These are phyloP conservation scores for Gonapodya prolifera DNA, from an alignment of 192 early-diverging fungal species.

Conservation along the genomic window DNA sequence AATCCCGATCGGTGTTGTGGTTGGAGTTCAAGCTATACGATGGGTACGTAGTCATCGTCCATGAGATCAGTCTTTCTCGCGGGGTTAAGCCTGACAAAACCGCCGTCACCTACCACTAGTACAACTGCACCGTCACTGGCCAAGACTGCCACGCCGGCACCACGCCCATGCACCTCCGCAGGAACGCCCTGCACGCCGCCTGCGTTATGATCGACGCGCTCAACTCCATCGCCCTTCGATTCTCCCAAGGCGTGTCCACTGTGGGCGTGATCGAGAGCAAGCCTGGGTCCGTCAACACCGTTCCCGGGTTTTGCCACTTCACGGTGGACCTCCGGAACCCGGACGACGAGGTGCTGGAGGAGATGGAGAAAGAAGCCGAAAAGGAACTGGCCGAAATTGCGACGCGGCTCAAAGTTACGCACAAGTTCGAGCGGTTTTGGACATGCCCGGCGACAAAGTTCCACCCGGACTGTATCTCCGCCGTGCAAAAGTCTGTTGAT, in stretches of 20 bases:
- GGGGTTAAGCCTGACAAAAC: too few relatives aligned
- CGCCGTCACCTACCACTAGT: too few relatives aligned
- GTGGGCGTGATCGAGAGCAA: conserved; percentile 1
- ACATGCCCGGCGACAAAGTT: background rate
- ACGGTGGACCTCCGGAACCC: background rate
- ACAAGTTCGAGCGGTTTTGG: background rate
- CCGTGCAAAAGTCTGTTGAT: background rate
- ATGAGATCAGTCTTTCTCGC: too few relatives aligned
- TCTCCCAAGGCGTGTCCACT: background rate
- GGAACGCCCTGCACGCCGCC: background rate
- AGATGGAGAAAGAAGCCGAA: background rate
- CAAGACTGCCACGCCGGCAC: conserved; percentile 3
- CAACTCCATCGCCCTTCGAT: background rate
- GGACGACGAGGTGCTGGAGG: background rate
- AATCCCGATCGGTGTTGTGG: background rate
- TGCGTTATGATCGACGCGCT: background rate
- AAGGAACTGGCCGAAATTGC: conserved; percentile 1
- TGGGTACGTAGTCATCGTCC: background rate
- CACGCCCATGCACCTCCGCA: background rate
- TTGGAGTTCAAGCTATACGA: background rate
- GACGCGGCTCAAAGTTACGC: background rate
- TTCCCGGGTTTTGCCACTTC: background rate
- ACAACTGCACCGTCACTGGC: background rate
- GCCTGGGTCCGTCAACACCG: conserved; percentile 1
- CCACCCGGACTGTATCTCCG: background rate